Conservation (phyloP, 768 basidiomycete species). For the Trametes sanguinea region DNA sequence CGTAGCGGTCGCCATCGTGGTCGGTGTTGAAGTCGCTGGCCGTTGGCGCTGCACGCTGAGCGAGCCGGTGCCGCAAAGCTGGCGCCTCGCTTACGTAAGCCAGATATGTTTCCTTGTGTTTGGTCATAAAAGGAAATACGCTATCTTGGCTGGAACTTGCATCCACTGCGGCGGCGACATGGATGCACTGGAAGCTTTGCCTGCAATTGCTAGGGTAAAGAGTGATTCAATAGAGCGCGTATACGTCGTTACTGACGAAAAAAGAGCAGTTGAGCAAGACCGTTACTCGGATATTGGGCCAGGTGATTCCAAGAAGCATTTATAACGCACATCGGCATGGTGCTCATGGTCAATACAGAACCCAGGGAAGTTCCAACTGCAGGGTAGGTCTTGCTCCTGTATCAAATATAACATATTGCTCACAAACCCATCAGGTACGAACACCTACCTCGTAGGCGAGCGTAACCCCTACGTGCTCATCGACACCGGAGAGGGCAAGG, state of each 20-base stretch:
- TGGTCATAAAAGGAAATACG: conserved; percentile 8
- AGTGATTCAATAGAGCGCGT: accelerated
- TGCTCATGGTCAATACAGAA: conserved; percentile 51
- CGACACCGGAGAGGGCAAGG: conserved; percentile 79
- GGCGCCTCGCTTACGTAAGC: conserved; percentile 16
- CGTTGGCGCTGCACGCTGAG: conserved; percentile 11
- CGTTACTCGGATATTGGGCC: conserved; percentile 71
- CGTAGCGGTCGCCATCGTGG: conserved; percentile 46
- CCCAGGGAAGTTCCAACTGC: conserved; percentile 85
- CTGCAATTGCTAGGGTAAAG: conserved; percentile 55
- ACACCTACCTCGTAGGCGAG: conserved; percentile 82
- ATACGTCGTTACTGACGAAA: too few species aligned
- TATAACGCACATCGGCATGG: neutral
- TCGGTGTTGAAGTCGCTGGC: conserved; percentile 24
- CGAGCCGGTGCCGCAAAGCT: conserved; percentile 10
- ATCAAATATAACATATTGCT: neutral
- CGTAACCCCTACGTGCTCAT: conserved; percentile 74
- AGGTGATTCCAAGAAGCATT: conserved; percentile 48
- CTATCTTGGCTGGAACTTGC: neutral
- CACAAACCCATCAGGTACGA: conserved; percentile 59
- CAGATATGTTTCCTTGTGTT: neutral
- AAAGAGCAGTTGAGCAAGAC: conserved; percentile 60
- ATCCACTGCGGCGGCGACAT: conserved; percentile 31
- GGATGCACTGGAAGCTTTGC: conserved; percentile 54
- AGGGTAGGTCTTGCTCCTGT: conserved; percentile 48